phyloP scores from a whole-genome alignment of 441 rosid genomes.

The Brassica balearica region DNA sequence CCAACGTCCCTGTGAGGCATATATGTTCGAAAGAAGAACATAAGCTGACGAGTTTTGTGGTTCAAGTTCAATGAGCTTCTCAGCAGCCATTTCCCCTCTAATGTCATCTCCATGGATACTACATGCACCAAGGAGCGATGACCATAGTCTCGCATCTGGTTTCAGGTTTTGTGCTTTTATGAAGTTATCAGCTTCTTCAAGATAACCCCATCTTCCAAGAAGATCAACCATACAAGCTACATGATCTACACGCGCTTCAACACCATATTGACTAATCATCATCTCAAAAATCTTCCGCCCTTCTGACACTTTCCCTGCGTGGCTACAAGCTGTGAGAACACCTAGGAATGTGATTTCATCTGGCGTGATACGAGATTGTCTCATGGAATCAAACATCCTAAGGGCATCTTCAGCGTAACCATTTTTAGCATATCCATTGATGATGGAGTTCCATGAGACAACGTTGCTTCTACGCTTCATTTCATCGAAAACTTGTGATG shows the following conservation, averaged over 20 bases:
- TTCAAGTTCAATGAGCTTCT: constrained; percentile 76
- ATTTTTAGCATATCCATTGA: constrained; percentile 88
- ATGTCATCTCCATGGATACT: constrained; percentile 84
- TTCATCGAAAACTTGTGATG: constrained; percentile 67
- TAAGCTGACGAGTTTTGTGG: constrained; percentile 80
- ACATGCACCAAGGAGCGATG: constrained; percentile 88
- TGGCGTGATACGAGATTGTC: constrained; percentile 58
- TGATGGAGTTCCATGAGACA: constrained; percentile 91
- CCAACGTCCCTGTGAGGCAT: constrained; percentile 88
- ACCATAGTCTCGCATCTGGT: constrained; percentile 84
- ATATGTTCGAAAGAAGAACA: constrained; percentile 84
- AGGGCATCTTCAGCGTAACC: constrained; percentile 87
- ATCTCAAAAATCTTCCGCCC: constrained; percentile 67
- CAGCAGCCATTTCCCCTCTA: constrained; percentile 73
- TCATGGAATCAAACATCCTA: constrained; percentile 63
- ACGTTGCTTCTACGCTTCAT: constrained; percentile 59
- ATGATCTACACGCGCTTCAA: constrained; percentile 77
- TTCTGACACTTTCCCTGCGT: constrained; percentile 79
- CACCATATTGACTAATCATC: constrained; percentile 64
- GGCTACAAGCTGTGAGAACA: constrained; percentile 92
- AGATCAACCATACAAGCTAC: constrained; percentile 94
- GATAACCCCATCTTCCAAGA: constrained; percentile 88
- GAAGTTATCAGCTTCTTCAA: constrained; percentile 81
- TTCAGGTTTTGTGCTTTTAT: constrained; percentile 58
- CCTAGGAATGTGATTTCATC: constrained; percentile 94